Base-by-base conservation (phyloP, 176 grass and related monocot species). In the Dactylis glomerata region DNA sequence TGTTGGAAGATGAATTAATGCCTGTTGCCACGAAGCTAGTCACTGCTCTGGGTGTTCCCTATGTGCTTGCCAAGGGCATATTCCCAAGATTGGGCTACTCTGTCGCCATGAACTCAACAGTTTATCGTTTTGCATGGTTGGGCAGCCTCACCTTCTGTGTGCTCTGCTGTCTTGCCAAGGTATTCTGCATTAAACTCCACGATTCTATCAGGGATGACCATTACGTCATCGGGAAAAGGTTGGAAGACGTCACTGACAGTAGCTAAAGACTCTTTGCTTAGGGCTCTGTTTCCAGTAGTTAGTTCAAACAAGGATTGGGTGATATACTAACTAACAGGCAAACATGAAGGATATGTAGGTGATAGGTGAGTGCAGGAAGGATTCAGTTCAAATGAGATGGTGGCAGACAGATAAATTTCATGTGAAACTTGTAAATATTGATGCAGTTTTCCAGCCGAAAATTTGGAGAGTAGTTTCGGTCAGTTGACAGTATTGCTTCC, bases 41-140 rank as follows among this genome's bases (percentile, higher is more conserved):
- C 8, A 61, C 54, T 33, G 81, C 84, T 76, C 91, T 92, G 0
- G 87, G 81, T 57, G 73, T 85, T 44, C 91, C 91, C 30, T 92
- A 85, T 44, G 73, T 87, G 16, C 66, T 92, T 31, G 87, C 84
- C 9, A 90, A 78, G 73, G 80, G 70, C 32, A 10, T 92, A 49
- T 73, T 87, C 77, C 81, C 91, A 54, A 27, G 14, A 41, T 81
- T 92, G 3, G 87, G 91, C 49, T 92, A 72, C 84, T 80, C 91
- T 14, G 23, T 36, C n/a, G 38, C 50, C 40, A 22, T 86, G 70
- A 92, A 92, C 84, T 87, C 51, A 33, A 20, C 23, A 19, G 87
- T 78, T 14, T 84, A 87, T 28, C 81, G 79, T 62, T 90, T 92
- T 68, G 85, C 91, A 26, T 92, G 91, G 84, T 23, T 92, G 13